Evolutionary conservation across 1,139 yeast genomes (phyloP).

Genomic region (Citeromyces hawaiiensis): DNA sequence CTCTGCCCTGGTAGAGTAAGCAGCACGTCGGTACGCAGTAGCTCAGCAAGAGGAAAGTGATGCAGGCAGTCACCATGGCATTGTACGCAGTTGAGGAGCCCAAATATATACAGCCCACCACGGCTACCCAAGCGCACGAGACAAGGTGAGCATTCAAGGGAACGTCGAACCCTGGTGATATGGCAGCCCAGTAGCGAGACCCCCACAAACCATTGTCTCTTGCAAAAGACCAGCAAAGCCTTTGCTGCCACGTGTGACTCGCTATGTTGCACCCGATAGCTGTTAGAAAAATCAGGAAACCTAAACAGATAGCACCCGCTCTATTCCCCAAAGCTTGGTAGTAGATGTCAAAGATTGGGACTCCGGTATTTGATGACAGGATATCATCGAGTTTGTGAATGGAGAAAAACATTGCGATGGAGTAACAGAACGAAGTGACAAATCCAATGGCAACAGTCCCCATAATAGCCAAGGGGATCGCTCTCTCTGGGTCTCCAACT

Average conservation of each 20-base stretch:
- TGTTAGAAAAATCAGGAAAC: slow-evolving; percentile 41
- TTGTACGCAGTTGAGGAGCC: slow-evolving; percentile 44
- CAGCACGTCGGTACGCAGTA: slow-evolving; percentile 38
- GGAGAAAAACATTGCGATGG: slow-evolving; percentile 51
- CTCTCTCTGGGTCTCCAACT: slow-evolving; percentile 40
- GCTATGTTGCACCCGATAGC: slow-evolving; percentile 58
- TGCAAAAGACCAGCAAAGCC: slow-evolving; percentile 67
- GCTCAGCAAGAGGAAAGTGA: slow-evolving; percentile 34
- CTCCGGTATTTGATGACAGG: slow-evolving; percentile 34
- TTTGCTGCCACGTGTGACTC: slow-evolving; percentile 66
- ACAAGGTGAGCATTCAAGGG: slow-evolving; percentile 42
- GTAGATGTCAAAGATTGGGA: slow-evolving; percentile 50
- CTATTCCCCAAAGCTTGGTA: slow-evolving; percentile 41
- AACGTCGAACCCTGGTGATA: slow-evolving; percentile 29
- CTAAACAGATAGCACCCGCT: slow-evolving; percentile 48
- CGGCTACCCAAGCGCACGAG: slow-evolving; percentile 30
- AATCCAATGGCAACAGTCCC: slow-evolving; percentile 59
- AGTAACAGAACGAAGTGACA: slow-evolving; percentile 43
- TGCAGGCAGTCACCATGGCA: slow-evolving; percentile 42
- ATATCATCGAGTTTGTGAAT: slow-evolving; percentile 35
- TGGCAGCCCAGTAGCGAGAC: slow-evolving; percentile 30
- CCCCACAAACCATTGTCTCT: slow-evolving; percentile 50
- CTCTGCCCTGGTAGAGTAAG: slow-evolving; percentile 41
- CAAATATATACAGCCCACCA: slow-evolving; percentile 36
- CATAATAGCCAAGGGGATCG: slow-evolving; percentile 49